A percentile compares a stretch with the other conserved stretches of the same genome.
Conservation (phyloP, 768 basidiomycete genomes). For the Lyophyllum atratum region DNA sequence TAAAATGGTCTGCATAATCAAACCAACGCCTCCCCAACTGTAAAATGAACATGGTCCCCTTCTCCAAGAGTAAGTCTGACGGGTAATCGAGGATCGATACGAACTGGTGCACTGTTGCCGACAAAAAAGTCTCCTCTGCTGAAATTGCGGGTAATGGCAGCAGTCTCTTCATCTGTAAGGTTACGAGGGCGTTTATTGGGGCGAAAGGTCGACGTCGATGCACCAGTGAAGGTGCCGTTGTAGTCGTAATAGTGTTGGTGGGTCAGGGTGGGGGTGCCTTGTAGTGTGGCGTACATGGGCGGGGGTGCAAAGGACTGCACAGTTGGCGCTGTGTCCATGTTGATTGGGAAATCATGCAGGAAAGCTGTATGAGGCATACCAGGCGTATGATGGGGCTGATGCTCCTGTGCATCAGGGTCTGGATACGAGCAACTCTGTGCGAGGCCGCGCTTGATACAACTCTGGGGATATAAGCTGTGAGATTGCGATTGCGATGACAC, state of each 20-base stretch:
- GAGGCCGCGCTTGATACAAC: conserved; percentile 80
- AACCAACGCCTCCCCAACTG: conserved; percentile 46
- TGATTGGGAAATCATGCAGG: conserved; percentile 13
- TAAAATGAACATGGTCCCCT: conserved; percentile 78
- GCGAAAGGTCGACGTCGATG: conserved; percentile 78
- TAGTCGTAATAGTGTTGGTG: conserved; percentile 82
- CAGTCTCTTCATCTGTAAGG: conserved; percentile 82
- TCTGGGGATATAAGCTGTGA: conserved; percentile 40
- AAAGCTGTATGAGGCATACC: conserved; percentile 28
- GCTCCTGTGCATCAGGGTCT: conserved; percentile 65
- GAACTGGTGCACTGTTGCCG: conserved; percentile 77
- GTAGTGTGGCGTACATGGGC: conserved; percentile 51
- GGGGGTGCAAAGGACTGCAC: conserved; percentile 45
- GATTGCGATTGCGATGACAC: conserved; percentile 1
- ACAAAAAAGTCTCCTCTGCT: conserved; percentile 83
- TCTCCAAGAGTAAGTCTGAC: conserved; percentile 80
- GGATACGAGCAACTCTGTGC: conserved; percentile 74
- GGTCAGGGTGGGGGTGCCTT: conserved; percentile 48
- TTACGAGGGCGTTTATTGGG: conserved; percentile 77
- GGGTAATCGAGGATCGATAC: conserved; percentile 80
- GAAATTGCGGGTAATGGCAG: conserved; percentile 82
- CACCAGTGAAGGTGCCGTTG: conserved; percentile 64
- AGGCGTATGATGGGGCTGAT: conserved; percentile 42
- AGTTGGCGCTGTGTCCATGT: conserved; percentile 27
- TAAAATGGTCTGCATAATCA: neutral